Evolutionary conservation across 2,329 filamentous ascomycete genomes (phyloP).

Genomic region (Karstenula rhodostoma): DNA sequence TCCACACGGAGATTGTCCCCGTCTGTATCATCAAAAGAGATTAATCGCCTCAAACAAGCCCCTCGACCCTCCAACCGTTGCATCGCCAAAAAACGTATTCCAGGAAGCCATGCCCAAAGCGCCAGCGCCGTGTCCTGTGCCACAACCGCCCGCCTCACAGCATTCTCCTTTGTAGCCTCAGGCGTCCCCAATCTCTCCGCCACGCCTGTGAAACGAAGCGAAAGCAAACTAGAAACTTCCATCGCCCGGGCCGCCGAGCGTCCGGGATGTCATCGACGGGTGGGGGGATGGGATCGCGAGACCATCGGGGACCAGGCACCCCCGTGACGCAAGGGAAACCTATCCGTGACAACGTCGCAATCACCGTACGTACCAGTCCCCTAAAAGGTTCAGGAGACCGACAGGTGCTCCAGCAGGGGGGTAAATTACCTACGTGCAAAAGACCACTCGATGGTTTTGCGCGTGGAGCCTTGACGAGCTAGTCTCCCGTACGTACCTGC

Average conservation of each 20-base stretch:
- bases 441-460: too few species aligned
- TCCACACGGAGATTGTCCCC: background rate
- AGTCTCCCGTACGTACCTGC: too few species aligned
- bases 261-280: background rate
- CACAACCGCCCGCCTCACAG: background rate
- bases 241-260: too few species aligned
- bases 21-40: too few species aligned
- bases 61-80: background rate
- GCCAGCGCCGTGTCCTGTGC: too few species aligned
- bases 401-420: too few species aligned
- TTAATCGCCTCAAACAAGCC: too few species aligned
- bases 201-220: background rate
- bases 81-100: background rate
- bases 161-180: background rate
- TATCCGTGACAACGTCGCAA: background rate
- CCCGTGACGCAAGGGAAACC: background rate
- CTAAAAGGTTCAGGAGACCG: too few species aligned
- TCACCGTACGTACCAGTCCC: too few species aligned
- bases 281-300: background rate
- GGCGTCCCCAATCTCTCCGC: background rate
- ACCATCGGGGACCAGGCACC: conserved; percentile 2
- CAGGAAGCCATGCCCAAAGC: background rate
- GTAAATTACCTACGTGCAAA: too few species aligned
- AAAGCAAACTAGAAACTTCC: too few species aligned
- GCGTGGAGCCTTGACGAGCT: too few species aligned